A percentile compares a stretch with the other conserved stretches of the same genome.
These are phyloP conservation scores for Starmerella tilneyi DNA, from an alignment of 805 yeast species.

Conservation along the genomic window DNA sequence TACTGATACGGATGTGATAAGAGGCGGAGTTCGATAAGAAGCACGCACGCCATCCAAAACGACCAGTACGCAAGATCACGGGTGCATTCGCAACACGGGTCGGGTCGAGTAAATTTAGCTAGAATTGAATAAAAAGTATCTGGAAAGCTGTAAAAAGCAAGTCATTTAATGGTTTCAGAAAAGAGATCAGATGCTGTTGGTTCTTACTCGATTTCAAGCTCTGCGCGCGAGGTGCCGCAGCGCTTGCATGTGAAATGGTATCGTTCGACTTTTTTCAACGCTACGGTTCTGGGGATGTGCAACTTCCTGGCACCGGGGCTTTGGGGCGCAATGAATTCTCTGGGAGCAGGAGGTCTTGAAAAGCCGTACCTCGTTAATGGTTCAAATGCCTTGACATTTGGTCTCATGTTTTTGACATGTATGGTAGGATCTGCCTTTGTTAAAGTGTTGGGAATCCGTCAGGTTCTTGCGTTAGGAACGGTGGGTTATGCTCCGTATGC, in stretches of 20 bases:
- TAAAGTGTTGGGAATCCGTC: conserved; percentile 18
- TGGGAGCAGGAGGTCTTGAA: conserved; percentile 24
- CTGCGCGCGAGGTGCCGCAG: not conserved
- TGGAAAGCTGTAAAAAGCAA: no score
- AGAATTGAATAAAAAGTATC: no score
- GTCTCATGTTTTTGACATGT: conserved; percentile 21
- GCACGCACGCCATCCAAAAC: not conserved
- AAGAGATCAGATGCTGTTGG: not conserved
- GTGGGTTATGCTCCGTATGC: conserved; percentile 25
- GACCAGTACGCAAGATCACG: conserved; percentile 5
- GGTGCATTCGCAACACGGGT: not conserved
- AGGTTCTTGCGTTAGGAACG: conserved; percentile 20
- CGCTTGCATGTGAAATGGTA: conserved; percentile 16
- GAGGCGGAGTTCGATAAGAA: not conserved
- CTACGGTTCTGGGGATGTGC: conserved; percentile 20
- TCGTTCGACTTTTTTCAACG: conserved; percentile 20
- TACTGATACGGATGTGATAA: not conserved
- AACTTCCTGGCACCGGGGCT: conserved; percentile 26
- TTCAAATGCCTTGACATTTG: conserved; percentile 22
- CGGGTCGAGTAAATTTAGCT: no score
- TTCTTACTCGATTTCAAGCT: not conserved
- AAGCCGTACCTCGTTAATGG: conserved; percentile 23
- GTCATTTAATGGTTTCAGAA: not conserved
- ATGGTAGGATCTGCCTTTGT: conserved; percentile 17
- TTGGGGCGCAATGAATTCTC: conserved; percentile 25